These are phyloP conservation scores for Plectosphaerella plurivora DNA, from an alignment of 2,329 filamentous ascomycete genomes.

Conservation along the genomic window DNA sequence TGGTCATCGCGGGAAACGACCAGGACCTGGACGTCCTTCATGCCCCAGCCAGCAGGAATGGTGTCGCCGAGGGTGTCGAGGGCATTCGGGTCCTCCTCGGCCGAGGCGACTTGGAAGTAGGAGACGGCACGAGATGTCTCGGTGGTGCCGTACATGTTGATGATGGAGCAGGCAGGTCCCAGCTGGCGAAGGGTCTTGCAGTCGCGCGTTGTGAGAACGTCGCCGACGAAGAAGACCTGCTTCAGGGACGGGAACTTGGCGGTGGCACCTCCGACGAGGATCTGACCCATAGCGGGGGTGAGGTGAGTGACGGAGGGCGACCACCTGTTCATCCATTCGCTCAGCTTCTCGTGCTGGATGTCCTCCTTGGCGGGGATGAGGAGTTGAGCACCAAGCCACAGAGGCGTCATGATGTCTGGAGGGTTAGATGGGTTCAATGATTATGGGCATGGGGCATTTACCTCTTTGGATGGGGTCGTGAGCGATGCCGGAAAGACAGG, in stretches of 20 bases:
- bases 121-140: conserved; percentile 69
- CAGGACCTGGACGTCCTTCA: conserved; percentile 83
- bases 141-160: conserved; percentile 87
- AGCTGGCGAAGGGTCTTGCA: conserved; percentile 72
- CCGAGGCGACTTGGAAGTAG: conserved; percentile 73
- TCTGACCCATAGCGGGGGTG: conserved; percentile 95
- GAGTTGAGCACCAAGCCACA: conserved; percentile 78
- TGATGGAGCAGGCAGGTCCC: conserved; percentile 68
- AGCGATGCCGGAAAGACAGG: conserved; percentile 76
- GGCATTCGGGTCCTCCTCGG: conserved; percentile 51
- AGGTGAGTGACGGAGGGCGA: conserved; percentile 78
- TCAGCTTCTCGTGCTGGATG: conserved; percentile 80
- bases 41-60: conserved; percentile 78
- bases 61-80: conserved; percentile 54
- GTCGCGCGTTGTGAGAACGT: conserved; percentile 81
- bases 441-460: background rate
- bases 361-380: conserved; percentile 76
- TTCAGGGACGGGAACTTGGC: conserved; percentile 74
- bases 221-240: conserved; percentile 85
- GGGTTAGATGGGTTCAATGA: background rate
- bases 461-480: conserved; percentile 56
- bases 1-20: conserved; percentile 68
- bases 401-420: conserved; percentile 77
- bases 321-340: conserved; percentile 81
- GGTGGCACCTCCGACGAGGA: conserved; percentile 78